Base-by-base conservation (phyloP, 2,329 filamentous ascomycete genomes). In the Mycosphaerella arachidis region DNA sequence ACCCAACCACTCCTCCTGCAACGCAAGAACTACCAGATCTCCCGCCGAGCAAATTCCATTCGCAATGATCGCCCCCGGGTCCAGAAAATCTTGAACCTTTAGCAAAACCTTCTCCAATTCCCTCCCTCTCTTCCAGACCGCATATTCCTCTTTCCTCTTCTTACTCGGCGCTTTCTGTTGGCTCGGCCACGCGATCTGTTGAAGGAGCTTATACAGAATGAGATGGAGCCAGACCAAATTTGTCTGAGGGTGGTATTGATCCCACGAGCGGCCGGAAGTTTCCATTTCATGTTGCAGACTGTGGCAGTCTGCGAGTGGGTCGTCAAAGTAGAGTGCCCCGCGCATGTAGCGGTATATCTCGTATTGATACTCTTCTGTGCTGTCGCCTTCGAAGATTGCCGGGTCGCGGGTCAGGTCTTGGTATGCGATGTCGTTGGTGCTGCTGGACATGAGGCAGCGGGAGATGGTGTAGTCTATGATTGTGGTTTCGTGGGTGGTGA, bases 391-490 rank as follows among this genome's bases (percentile, higher is more conserved):
- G 69, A 82, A 82, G 53, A 82, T 63, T 0, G 69, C 69, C 4
- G 68, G 63, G 56, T 81, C 77, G 61, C 31, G 80, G 74, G 78
- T 70, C 37, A 82, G 75, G 63, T 81, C 78, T 31, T 77, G 73
- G 61, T 75, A 82, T 9, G 78, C 78, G 13, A 79, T 72, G 57
- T 59, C 59, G 52, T 62, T 55, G 59, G 16, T 50, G 60, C 27
- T 46, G 60, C n/a, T 24, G n/a, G 53, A 48, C 62, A 86, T 74
- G 27, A 80, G 77, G 1, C 84, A 84, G n/a, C 86, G 81, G 1
- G 85, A 87, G 37, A 88, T 79, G 1, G 86, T 87, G 71, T 88
- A 88, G 70, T 88, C 86, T 65, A 88, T 88, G 27, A 88, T 79
- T 0, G 86, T 87, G 1, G 84, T 84, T 65, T 86, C 82, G 4